phyloP scores from a whole-genome alignment of 352 stramenopile species.

The Phytophthora sp. region DNA sequence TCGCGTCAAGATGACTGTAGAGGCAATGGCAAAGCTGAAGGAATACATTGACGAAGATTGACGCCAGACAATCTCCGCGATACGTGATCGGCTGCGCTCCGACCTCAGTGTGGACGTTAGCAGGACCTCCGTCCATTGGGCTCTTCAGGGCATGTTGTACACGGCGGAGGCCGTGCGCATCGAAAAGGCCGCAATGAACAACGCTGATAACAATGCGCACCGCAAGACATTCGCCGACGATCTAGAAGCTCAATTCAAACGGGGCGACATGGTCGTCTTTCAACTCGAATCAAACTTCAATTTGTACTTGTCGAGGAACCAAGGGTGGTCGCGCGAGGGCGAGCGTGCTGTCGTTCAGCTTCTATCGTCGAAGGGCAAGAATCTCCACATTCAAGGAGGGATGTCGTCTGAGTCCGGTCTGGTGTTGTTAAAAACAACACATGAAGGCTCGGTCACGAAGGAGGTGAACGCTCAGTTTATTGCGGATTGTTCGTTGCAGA shows the following conservation, averaged over 20 bases:
- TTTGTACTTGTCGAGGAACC: background rate
- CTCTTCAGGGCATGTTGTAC: too few relatives aligned
- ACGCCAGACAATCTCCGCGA: too few relatives aligned
- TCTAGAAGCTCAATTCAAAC: background rate
- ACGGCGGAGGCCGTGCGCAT: background rate
- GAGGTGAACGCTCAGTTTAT: slow-evolving; percentile 3
- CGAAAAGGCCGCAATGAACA: slow-evolving; percentile 1
- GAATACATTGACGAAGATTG: too few relatives aligned
- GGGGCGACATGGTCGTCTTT: background rate
- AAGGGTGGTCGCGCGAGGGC: background rate
- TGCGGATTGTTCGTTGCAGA: slow-evolving; percentile 6
- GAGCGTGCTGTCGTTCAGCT: background rate
- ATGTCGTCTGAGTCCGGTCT: background rate
- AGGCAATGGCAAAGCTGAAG: too few relatives aligned
- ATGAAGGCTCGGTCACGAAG: background rate
- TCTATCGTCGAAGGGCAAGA: background rate
- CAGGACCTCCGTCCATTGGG: too few relatives aligned
- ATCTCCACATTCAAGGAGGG: background rate
- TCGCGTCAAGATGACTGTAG: too few relatives aligned
- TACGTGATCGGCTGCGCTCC: too few relatives aligned
- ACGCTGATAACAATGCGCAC: background rate
- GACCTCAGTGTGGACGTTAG: too few relatives aligned
- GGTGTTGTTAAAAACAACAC: background rate
- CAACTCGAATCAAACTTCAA: background rate
- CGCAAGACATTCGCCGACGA: background rate